Evolutionary conservation across 768 basidiomycete species (phyloP).

Genomic region (Scleroderma citrinum): DNA sequence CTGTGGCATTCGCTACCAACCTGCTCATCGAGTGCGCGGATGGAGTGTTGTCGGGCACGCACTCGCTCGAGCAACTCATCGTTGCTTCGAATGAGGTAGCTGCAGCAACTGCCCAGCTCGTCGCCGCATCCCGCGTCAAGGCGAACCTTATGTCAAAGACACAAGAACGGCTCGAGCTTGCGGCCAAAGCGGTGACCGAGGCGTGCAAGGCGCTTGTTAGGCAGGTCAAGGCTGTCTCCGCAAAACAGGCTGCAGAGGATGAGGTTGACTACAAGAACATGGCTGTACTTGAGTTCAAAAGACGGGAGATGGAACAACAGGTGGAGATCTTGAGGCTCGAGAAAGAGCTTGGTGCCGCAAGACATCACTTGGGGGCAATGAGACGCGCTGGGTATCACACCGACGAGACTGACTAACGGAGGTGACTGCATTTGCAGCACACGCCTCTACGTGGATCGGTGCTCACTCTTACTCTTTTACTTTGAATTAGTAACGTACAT

Average conservation of each 20-base stretch:
- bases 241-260: conserved; percentile 73
- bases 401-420: conserved; percentile 61
- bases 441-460: too few species aligned
- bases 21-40: conserved; percentile 96
- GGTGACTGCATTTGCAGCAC: background rate
- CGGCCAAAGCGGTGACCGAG: conserved; percentile 95
- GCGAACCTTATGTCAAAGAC: conserved; percentile 98
- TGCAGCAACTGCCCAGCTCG: conserved; percentile 94
- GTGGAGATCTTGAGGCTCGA: conserved; percentile 97
- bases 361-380: conserved; percentile 79
- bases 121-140: conserved; percentile 97
- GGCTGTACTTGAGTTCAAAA: conserved; percentile 94
- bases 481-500: conserved; percentile 16
- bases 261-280: conserved; percentile 85
- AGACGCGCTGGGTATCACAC: conserved; percentile 87
- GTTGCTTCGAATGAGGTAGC: conserved; percentile 99
- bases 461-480: conserved; percentile 12
- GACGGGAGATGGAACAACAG: conserved; percentile 97
- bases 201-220: conserved; percentile 95
- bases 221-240: conserved; percentile 94
- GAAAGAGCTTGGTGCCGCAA: conserved; percentile 87
- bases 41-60: conserved; percentile 93
- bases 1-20: conserved; percentile 94
- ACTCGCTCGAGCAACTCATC: conserved; percentile 97
- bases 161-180: conserved; percentile 91